A percentile compares a stretch with the other conserved stretches of the same genome.
phyloP scores from a whole-genome alignment of 208 protist genomes.

The Trypanosoma vivax region DNA sequence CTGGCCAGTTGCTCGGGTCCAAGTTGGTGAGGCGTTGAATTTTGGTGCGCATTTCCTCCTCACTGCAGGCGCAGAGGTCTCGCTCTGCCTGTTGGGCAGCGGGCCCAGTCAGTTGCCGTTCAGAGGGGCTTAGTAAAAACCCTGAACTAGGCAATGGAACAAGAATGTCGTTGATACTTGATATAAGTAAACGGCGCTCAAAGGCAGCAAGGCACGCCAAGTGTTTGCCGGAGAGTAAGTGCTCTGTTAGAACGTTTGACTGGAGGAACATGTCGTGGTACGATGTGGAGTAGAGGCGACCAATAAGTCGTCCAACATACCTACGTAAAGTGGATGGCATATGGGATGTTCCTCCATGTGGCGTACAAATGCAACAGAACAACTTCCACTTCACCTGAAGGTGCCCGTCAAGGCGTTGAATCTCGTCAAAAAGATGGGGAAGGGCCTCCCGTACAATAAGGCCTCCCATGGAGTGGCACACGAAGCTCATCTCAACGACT shows the following conservation, averaged over 20 bases:
- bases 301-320: slow-evolving; percentile 20
- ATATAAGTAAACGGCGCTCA: slow-evolving; percentile 12
- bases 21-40: neutral
- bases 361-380: slow-evolving; percentile 44
- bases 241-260: slow-evolving; percentile 16
- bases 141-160: slow-evolving; percentile 16
- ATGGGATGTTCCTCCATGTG: slow-evolving; percentile 39
- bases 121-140: slow-evolving; percentile 8
- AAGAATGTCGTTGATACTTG: slow-evolving; percentile 13
- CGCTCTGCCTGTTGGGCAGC: neutral
- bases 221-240: slow-evolving; percentile 10
- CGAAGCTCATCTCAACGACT: slow-evolving; percentile 40
- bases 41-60: slow-evolving; percentile 15
- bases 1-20: slow-evolving; percentile 3
- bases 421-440: slow-evolving; percentile 19
- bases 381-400: slow-evolving; percentile 33
- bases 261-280: slow-evolving; percentile 41
- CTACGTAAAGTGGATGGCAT: slow-evolving; percentile 32
- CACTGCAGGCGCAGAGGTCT: slow-evolving; percentile 6
- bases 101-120: neutral
- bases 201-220: slow-evolving; percentile 10
- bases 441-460: slow-evolving; percentile 52
- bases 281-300: slow-evolving; percentile 21
- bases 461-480: slow-evolving; percentile 50
- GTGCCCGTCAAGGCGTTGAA: neutral